Evolutionary conservation across 352 stramenopile species (phyloP), one percentile per base, ranked within the genome.

Genomic region (Phytophthora pini): DNA sequence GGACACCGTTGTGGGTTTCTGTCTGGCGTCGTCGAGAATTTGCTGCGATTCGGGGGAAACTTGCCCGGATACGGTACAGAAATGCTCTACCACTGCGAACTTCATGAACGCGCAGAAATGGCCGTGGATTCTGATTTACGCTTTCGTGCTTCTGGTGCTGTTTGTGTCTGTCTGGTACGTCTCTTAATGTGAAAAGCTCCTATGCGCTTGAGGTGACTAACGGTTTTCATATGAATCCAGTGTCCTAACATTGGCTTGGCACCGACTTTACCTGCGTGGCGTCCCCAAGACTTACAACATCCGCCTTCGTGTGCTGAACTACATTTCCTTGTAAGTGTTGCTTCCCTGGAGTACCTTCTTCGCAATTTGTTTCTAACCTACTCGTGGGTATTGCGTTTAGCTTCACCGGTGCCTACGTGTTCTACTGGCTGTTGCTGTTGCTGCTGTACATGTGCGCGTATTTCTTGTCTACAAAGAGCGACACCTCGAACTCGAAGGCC

Each of bases 391-490:
- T 34, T 13, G 11, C 31, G 31, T 36, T 12, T 36, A 93, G 84
- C 56, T 96, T 96, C 56, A 94, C 82, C 0, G 88, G 88, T 27
- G 88, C 88, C 24, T 93, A 94, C 56, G 88, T 96, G 11, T 96
- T 96, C 64, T 96, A 96, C 70, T 96, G 88, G 88, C 73, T 96
- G 34, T 78, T 96, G 5, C 54, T 96, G 49, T 65, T 96, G 15
- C 68, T 96, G 20, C 65, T 96, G 60, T 96, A 94, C 82, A 96
- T 96, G 88, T 94, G 80, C 61, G 87, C 88, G n/a, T 96, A 94
- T 66, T 96, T 96, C 63, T 73, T 96, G 65, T 76, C 84, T 24
- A 93, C 83, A 3, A 84, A 88, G 55, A 89, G 79, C 55, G 64
- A 89, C 17, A 73, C 70, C 9, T 87, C 76, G 2, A 70, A 86